Percentiles rank a stretch among this genome's conserved stretches.
phyloP scores from a whole-genome alignment of 1,139 yeast species.

The Diutina siamensis region DNA sequence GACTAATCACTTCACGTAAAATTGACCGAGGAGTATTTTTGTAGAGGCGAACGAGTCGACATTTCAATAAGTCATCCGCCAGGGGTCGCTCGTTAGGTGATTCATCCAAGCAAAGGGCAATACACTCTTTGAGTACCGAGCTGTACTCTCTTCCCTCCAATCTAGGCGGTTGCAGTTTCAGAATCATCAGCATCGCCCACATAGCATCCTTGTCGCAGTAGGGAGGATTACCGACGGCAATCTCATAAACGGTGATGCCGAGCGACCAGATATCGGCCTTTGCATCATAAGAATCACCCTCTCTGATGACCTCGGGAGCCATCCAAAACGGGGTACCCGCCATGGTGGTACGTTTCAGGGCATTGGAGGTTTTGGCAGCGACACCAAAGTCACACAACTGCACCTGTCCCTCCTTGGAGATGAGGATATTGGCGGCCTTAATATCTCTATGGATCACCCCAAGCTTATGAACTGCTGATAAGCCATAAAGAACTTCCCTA shows the following conservation, averaged over 20 bases:
- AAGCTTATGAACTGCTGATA: conserved; percentile 71
- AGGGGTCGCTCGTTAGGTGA: conserved; percentile 79
- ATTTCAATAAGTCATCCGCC: conserved; percentile 74
- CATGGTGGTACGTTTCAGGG: conserved; percentile 79
- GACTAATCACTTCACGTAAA: conserved; percentile 65
- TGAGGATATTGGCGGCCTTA: conserved; percentile 89
- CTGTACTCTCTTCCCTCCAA: conserved; percentile 85
- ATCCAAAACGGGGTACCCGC: conserved; percentile 99
- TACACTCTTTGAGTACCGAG: conserved; percentile 65
- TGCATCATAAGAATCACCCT: conserved; percentile 75
- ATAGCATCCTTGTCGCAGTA: conserved; percentile 91
- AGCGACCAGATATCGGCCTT: conserved; percentile 91
- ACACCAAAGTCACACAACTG: conserved; percentile 97
- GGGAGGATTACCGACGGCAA: conserved; percentile 97
- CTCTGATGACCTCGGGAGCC: conserved; percentile 98
- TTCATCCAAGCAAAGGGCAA: conserved; percentile 88
- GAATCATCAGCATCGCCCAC: conserved; percentile 89
- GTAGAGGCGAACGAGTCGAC: conserved; percentile 58
- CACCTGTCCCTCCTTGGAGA: conserved; percentile 81
- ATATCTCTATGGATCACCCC: conserved; percentile 94
- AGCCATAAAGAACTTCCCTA: conserved; percentile 69
- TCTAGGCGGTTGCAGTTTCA: conserved; percentile 89
- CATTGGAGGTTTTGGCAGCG: conserved; percentile 84
- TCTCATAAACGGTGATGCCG: conserved; percentile 89
- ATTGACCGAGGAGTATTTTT: conserved; percentile 47